Evolutionary conservation across 1,284 basidiomycete genomes (phyloP), one percentile per base, ranked within the genome.

Genomic region (Sanguinoderma infundibulare): DNA sequence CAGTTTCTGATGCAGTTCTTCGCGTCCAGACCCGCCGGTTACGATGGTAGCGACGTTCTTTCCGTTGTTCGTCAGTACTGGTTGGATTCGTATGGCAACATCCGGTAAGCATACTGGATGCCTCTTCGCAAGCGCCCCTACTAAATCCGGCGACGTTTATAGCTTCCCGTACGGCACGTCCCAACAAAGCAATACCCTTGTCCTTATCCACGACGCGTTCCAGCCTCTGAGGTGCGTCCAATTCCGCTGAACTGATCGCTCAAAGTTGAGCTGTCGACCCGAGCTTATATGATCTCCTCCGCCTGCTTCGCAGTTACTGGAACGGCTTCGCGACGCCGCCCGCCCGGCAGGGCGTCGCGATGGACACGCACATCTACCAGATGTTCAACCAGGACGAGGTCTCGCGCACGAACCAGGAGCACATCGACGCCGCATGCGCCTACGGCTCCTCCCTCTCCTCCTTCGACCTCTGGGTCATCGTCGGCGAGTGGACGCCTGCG

Each of bases 181-280:
- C 2, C 79, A 82, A 64, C 73, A 86, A 70, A 87, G 88, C 67
- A 84, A 88, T 69, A 83, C 82, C 1, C 72, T 93, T 26, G 83
- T 90, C 20, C 79, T 95, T 59, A 84, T 97, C 55, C 89, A 93
- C 70, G 96, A 98, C 72, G 94, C 91, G 2, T 94, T 98, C 84
- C 88, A 95, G 74, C 79, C 86, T 35, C 77, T 94, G 35, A 73
- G 72, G 73, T 74, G 17, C 44, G 52, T 49, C 24, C 14, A 35
- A 47, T 47, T 26, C 32, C 30, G 14, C 38, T 4, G 38, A n/a
- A 17, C 38, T 17, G 17, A 10, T 17, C 32, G 4, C 9, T 20
- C 4, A n/a, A 42, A 42, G 30, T 35, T 30, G 10, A n/a, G 30
- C 8, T 49, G 40, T 34, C 24, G 36, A 35, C 55, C 15, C 44